Base-by-base conservation (phyloP, 768 basidiomycete species). In the Tylopilus rubrobrunneus region DNA sequence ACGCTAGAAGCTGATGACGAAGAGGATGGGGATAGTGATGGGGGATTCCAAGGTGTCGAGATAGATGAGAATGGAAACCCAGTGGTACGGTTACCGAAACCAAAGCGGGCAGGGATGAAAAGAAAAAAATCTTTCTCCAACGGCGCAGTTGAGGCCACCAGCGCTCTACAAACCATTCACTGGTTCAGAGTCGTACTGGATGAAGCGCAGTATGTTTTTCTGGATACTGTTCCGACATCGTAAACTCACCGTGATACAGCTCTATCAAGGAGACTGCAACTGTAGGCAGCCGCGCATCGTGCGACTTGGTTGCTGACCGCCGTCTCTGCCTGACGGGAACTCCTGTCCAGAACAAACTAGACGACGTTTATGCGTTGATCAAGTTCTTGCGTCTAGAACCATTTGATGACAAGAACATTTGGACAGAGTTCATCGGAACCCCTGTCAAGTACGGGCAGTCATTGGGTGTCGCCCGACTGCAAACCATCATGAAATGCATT, bases 291-390 rank as follows among this genome's bases (percentile, higher is more conserved):
- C 85, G 92, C 52, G 97, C 97, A 7, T 94, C 89, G 12, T 98
- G 97, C 71, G 94, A 97, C 68, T 80, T 99, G 46, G 81, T 88
- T 70, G 92, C 97, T 15, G 92, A 98, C 66, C 85, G 97, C 49
- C 85, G 97, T 15, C 76, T 98, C 41, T 95, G 92, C 69, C 76
- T 99, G 39, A 95, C 95, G n/a, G 97, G 97, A 52, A 99, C 97
- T 8, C 97, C 97, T 1, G 93, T 99, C 36, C 97, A 99, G 74
- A 99, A 99, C 78, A 97, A 96, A 71, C 82, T 98, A 49, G 97
- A 98, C 73, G 97, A 99, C 66, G 88, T 99, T 47, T 98, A 88
- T 70, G 97, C 97, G 5, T 78, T 99, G 54, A 85, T 99, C 78
- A 97, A 97, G 72, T 98, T 99, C 73, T 73, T 99, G 51, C 87